Evolutionary conservation across 1,284 basidiomycete species (phyloP), one percentile per base, ranked within the genome.

Genomic region (Ustilago xerochloae): DNA sequence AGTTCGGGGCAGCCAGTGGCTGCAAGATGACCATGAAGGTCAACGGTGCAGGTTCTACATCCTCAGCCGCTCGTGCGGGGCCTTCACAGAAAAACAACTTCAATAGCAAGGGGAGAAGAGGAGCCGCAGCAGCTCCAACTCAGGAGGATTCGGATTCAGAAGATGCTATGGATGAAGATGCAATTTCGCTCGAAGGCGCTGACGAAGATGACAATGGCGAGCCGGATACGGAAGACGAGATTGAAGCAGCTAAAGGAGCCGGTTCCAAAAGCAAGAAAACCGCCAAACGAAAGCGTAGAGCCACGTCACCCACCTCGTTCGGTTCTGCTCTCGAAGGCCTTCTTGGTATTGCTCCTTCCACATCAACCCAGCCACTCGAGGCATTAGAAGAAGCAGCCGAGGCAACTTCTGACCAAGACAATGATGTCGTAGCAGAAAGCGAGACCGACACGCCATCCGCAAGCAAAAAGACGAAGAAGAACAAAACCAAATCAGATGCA

Each of bases 271-370:
- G 80, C 67, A 79, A 77, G 26, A 79, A 80, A 64, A 82, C 80
- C 0, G 63, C 66, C 39, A 82, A 83, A 53, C 75, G 81, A 38
- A 81, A 81, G 58, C 75, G 81, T 10, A 63, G 81, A 28, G 81
- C 81, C 18, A 75, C 77, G 4, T 82, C 80, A 5, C 80, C 80
- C 6, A 77, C 66, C 6, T 72, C 81, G 2, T 83, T 83, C 51
- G 81, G 81, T 65, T 67, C 39, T 32, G 53, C 81, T 10, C 72
- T 83, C 2, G 70, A 79, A 28, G 72, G 59, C n/a, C 63, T 83
- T 22, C 72, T 83, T 15, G 78, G 81, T 20, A 62, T 64, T 6
- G 63, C 60, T 1, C 50, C 70, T 0, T 59, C 56, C 6, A 52
- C 60, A 61, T 55, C 46, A 32, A 61, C 46, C 20, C 63, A 66